Evolutionary conservation across 352 stramenopile species (phyloP).

Genomic region (Phytophthora boehmeriae): DNA sequence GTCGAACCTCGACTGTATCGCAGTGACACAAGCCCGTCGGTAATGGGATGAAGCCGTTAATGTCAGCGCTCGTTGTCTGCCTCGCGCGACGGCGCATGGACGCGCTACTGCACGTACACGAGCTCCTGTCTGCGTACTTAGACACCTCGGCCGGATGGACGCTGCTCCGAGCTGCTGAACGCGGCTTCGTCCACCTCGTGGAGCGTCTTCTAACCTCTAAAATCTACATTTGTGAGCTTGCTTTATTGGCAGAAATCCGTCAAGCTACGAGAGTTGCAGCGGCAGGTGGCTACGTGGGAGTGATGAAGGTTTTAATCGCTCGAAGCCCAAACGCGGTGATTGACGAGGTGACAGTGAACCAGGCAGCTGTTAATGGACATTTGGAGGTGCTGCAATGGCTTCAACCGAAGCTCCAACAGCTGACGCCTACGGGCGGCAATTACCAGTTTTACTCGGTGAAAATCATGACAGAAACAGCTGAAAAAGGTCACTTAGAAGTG

Average conservation of each 20-base stretch:
- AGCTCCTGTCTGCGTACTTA: constrained; percentile 21
- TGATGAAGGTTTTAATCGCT: constrained; percentile 17
- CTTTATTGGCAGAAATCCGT: constrained; percentile 20
- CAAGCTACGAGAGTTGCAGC: constrained; percentile 27
- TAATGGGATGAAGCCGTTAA: constrained; percentile 4
- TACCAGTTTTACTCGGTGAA: constrained; percentile 23
- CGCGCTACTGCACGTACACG: constrained; percentile 21
- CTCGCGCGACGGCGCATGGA: constrained; percentile 11
- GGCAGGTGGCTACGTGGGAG: constrained; percentile 12
- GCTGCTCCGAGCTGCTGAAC: constrained; percentile 11
- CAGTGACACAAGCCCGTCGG: too few relatives aligned
- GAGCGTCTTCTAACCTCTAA: constrained; percentile 5
- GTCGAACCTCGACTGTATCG: too few relatives aligned
- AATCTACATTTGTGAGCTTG: constrained; percentile 4
- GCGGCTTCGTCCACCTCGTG: constrained; percentile 28
- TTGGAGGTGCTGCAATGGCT: constrained; percentile 28
- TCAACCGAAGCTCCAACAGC: neutral
- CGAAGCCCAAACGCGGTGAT: constrained; percentile 12
- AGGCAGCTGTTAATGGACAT: constrained; percentile 25
- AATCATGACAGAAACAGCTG: constrained; percentile 14
- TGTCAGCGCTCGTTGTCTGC: constrained; percentile 19
- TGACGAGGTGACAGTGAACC: constrained; percentile 15
- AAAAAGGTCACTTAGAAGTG: constrained; percentile 32
- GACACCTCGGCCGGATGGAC: constrained; percentile 29
- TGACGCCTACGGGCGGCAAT: constrained; percentile 9